A percentile compares a stretch with the other conserved stretches of the same genome.
phyloP scores from a whole-genome alignment of 2,329 filamentous ascomycete genomes.

The Aspergillus sp. region DNA sequence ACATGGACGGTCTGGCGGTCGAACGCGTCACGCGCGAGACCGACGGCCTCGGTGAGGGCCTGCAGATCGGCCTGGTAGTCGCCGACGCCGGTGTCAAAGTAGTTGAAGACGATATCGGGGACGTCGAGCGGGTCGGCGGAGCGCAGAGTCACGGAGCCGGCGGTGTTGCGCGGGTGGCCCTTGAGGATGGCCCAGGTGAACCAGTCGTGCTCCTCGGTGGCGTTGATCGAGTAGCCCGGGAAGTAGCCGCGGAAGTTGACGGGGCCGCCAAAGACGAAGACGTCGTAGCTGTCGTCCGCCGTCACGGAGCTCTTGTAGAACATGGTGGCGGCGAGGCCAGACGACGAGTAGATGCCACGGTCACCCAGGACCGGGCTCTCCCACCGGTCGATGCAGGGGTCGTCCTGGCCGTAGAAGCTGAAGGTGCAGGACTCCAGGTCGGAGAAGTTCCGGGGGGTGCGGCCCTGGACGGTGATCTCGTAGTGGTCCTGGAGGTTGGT shows the following conservation, averaged over 20 bases:
- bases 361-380: slow-evolving; percentile 36
- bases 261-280: slow-evolving; percentile 56
- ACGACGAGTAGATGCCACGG: slow-evolving; percentile 46
- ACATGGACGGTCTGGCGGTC: slow-evolving; percentile 41
- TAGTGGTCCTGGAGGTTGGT: slow-evolving; percentile 63
- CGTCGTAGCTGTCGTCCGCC: slow-evolving; percentile 49
- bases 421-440: slow-evolving; percentile 35
- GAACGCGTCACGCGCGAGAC: slow-evolving; percentile 51
- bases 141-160: slow-evolving; percentile 61
- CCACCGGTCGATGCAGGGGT: slow-evolving; percentile 48
- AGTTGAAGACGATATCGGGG: slow-evolving; percentile 64
- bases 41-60: slow-evolving; percentile 56
- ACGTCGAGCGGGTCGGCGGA: slow-evolving; percentile 63
- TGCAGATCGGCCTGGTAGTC: slow-evolving; percentile 50
- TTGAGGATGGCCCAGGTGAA: slow-evolving; percentile 54
- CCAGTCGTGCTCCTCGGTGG: slow-evolving; percentile 43
- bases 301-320: slow-evolving; percentile 35
- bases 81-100: slow-evolving; percentile 46
- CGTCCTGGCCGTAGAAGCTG: slow-evolving; percentile 19
- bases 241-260: slow-evolving; percentile 56
- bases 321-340: slow-evolving; percentile 56
- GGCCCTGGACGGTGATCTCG: slow-evolving; percentile 23
- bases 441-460: slow-evolving; percentile 43
- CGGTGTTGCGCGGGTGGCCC: slow-evolving; percentile 61
- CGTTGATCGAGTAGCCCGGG: slow-evolving; percentile 44